These are phyloP conservation scores for Aspergillus biplanus DNA, from an alignment of 495 filamentous ascomycete genomes.

Conservation along the genomic window DNA sequence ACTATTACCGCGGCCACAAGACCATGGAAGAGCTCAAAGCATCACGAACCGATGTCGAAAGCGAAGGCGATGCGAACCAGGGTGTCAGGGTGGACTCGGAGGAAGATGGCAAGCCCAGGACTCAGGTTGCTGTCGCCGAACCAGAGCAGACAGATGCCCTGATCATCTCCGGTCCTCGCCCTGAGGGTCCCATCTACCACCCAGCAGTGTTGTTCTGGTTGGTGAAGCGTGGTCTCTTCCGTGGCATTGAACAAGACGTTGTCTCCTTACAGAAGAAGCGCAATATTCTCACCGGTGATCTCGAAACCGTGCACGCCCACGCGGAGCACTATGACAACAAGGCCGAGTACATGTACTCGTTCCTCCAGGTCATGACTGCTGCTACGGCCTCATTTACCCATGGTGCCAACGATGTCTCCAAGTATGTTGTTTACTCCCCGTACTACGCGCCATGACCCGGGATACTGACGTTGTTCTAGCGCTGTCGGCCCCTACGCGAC, in stretches of 20 bases:
- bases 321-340: constrained; percentile 23
- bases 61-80: constrained; percentile 7
- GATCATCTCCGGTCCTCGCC: constrained; percentile 21
- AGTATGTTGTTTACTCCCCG: constrained; percentile 9
- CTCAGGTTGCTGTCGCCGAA: neutral
- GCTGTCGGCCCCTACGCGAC: constrained; percentile 27
- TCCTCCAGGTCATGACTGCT: constrained; percentile 26
- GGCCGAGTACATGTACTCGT: constrained; percentile 26
- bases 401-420: constrained; percentile 29
- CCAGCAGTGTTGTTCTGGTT: constrained; percentile 23
- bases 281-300: constrained; percentile 21
- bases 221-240: constrained; percentile 19
- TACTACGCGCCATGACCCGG: neutral
- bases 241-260: constrained; percentile 25
- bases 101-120: neutral
- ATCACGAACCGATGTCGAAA: constrained; percentile 19
- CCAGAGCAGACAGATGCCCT: constrained; percentile 2
- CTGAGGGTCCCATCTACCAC: constrained; percentile 18
- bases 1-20: constrained; percentile 29
- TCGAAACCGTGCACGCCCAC: constrained; percentile 25
- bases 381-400: constrained; percentile 25
- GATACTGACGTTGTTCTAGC: neutral
- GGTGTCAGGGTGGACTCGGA: neutral
- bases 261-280: constrained; percentile 23
- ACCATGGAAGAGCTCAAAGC: constrained; percentile 24